phyloP scores from a whole-genome alignment of 352 stramenopile species.

The Plasmopara halstedii region DNA sequence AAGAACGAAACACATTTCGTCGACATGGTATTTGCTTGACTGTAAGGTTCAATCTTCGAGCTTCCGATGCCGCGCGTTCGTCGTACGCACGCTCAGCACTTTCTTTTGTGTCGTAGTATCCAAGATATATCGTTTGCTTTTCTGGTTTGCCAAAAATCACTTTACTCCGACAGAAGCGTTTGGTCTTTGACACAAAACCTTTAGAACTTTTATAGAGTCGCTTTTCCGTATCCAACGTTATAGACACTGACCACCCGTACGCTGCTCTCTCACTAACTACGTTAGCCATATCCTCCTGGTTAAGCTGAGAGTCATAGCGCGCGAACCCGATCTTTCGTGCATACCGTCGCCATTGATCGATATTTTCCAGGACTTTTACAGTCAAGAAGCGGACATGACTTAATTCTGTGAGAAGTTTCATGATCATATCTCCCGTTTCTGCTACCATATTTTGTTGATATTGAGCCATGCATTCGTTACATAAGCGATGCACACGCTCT shows the following conservation, averaged over 20 bases:
- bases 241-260: conserved; percentile 60
- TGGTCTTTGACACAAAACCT: conserved; percentile 60
- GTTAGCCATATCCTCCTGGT: neutral
- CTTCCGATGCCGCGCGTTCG: conserved; percentile 46
- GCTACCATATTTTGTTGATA: conserved; percentile 55
- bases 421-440: conserved; percentile 31
- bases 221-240: conserved; percentile 56
- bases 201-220: conserved; percentile 66
- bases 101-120: conserved; percentile 54
- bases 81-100: conserved; percentile 72
- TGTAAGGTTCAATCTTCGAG: conserved; percentile 58
- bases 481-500: conserved; percentile 25
- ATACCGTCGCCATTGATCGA: conserved; percentile 53
- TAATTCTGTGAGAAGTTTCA: conserved; percentile 38
- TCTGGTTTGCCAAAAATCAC: conserved; percentile 49
- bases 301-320: conserved; percentile 21
- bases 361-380: conserved; percentile 60
- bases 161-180: conserved; percentile 56
- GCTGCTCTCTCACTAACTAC: neutral
- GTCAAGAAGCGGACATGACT: conserved; percentile 54
- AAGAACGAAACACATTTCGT: conserved; percentile 65
- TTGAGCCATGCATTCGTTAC: conserved; percentile 46
- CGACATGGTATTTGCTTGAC: conserved; percentile 40
- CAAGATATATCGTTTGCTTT: conserved; percentile 57
- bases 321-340: conserved; percentile 43